Percentiles rank a stretch among this genome's conserved stretches.
phyloP scores from a whole-genome alignment of 2,329 filamentous ascomycete genomes.

The Tolypocladium guangdongense region DNA sequence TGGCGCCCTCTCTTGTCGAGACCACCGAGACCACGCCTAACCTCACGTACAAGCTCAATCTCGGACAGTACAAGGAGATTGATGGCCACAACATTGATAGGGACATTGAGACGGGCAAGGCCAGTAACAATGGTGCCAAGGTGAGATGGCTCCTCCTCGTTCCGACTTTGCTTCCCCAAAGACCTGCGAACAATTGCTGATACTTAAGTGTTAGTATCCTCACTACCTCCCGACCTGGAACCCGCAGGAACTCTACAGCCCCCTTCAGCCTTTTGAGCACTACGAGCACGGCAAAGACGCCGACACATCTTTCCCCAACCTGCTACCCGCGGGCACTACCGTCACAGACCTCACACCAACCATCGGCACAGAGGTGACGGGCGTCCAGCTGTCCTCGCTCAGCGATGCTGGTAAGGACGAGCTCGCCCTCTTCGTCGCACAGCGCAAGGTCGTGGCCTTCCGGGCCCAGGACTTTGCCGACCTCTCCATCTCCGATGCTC shows the following conservation, averaged over 20 bases:
- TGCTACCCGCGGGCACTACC: conserved; percentile 43
- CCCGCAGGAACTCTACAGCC: conserved; percentile 50
- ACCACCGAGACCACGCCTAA: conserved; percentile 4
- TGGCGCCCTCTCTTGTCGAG: conserved; percentile 13
- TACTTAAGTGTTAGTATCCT: conserved; percentile 34
- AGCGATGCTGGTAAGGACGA: conserved; percentile 62
- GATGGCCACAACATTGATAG: conserved; percentile 13
- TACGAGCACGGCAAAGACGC: conserved; percentile 68
- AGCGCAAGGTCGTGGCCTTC: conserved; percentile 72
- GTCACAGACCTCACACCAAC: conserved; percentile 57
- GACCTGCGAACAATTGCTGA: conserved; percentile 11
- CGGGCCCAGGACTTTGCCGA: conserved; percentile 63
- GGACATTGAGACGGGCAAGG: conserved; percentile 17
- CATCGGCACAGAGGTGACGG: conserved; percentile 62
- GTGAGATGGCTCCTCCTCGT: conserved; percentile 6
- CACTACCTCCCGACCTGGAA: conserved; percentile 68
- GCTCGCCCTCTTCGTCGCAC: conserved; percentile 62
- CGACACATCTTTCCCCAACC: conserved; percentile 56
- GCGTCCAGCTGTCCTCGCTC: conserved; percentile 60
- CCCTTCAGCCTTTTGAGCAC: conserved; percentile 59
- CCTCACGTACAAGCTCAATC: conserved; percentile 11
- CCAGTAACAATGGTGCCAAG: conserved; percentile 15
- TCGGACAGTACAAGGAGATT: conserved; percentile 20
- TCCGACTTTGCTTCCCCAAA: neutral
- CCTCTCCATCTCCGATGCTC: conserved; percentile 57